Percentiles rank a stretch among this genome's conserved stretches.
phyloP scores from a whole-genome alignment of 2,329 filamentous ascomycete species.

The Phaeosphaeria sp. region DNA sequence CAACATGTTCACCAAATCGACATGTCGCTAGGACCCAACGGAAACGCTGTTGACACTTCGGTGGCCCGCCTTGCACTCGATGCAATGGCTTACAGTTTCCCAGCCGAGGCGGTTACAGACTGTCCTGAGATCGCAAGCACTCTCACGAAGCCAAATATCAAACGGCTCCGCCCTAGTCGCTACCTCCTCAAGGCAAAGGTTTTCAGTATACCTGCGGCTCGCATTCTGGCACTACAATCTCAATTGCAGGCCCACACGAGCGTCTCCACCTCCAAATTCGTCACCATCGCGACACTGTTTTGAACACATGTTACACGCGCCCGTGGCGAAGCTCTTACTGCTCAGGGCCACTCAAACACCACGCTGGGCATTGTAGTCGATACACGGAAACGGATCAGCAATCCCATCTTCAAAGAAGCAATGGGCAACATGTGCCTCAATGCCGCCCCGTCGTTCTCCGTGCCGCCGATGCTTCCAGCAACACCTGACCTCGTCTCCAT shows the following conservation, averaged over 20 bases:
- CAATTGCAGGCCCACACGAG: constrained; percentile 2
- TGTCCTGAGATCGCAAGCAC: background rate
- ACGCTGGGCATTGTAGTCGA: constrained; percentile 25
- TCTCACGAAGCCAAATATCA: background rate
- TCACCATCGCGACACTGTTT: constrained; percentile 21
- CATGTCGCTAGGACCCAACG: background rate
- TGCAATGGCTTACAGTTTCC: background rate
- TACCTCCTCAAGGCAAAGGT: background rate
- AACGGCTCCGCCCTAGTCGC: background rate
- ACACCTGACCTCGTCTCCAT: background rate
- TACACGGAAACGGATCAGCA: constrained; percentile 10
- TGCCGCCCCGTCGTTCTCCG: background rate
- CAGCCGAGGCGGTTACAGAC: background rate
- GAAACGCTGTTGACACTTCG: background rate
- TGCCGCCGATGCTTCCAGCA: background rate
- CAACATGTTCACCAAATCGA: background rate
- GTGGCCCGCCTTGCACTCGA: constrained; percentile 5
- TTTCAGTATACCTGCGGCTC: constrained; percentile 10
- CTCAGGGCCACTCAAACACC: constrained; percentile 6
- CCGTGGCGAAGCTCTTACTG: constrained; percentile 5
- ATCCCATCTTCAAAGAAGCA: constrained; percentile 2
- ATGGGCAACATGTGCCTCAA: background rate
- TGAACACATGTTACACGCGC: constrained; percentile 28
- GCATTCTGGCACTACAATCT: background rate
- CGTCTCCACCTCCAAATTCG: constrained; percentile 16